A percentile compares a stretch with the other conserved stretches of the same genome.
Evolutionary conservation across 2,329 filamentous ascomycete genomes (phyloP).

Genomic region (Penicillium glabrum): DNA sequence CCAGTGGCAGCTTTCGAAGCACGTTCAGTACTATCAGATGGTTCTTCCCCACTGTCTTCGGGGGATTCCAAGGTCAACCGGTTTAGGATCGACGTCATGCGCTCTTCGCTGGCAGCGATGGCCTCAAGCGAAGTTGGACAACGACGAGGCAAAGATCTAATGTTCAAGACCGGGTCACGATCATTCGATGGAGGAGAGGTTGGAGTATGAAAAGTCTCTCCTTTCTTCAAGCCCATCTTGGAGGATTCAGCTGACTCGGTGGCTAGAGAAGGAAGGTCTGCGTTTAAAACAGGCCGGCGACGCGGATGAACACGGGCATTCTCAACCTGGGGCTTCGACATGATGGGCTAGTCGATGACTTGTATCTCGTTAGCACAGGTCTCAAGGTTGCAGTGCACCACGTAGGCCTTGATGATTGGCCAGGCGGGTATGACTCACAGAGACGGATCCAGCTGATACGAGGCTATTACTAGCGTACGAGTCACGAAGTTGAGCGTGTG

Average conservation of each 20-base stretch:
- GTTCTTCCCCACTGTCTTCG: constrained; percentile 34
- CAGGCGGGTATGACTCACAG: not conserved
- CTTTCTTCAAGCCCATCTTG: constrained; percentile 65
- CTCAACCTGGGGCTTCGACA: constrained; percentile 28
- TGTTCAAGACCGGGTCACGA: constrained; percentile 43
- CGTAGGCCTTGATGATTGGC: constrained; percentile 2
- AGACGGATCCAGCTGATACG: constrained; percentile 13
- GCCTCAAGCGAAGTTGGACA: constrained; percentile 70
- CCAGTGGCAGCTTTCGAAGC: constrained; percentile 53
- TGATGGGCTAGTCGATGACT: constrained; percentile 19
- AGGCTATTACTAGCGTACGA: constrained; percentile 19
- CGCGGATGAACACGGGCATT: constrained; percentile 32
- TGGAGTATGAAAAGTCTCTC: constrained; percentile 61
- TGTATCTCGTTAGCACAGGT: constrained; percentile 12
- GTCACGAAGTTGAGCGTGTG: constrained; percentile 11
- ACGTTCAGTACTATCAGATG: constrained; percentile 34
- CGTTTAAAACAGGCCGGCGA: constrained; percentile 34
- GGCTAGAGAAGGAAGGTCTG: constrained; percentile 27
- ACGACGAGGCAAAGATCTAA: constrained; percentile 58
- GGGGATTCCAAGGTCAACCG: constrained; percentile 61
- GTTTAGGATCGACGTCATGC: constrained; percentile 65
- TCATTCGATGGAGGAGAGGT: constrained; percentile 40
- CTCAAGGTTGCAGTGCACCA: constrained; percentile 5
- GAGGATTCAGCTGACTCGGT: constrained; percentile 25
- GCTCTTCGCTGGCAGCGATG: constrained; percentile 67